A percentile compares a stretch with the other conserved stretches of the same genome.
phyloP scores from a whole-genome alignment of 345 rosid genomes.

The Geranium rotundifolium region DNA sequence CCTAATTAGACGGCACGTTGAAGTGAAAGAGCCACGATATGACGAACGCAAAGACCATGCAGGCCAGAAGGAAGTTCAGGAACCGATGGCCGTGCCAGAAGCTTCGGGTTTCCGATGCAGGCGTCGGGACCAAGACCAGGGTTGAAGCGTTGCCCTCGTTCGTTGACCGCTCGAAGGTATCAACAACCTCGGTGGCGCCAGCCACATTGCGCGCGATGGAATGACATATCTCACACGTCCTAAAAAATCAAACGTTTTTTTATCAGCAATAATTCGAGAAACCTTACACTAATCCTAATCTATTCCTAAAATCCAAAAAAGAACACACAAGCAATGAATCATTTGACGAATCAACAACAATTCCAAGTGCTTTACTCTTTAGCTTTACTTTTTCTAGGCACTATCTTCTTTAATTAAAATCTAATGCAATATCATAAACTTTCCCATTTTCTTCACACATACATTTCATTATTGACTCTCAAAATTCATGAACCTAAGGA shows the following conservation, averaged over 20 bases:
- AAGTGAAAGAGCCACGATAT: conserved; percentile 80
- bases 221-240: conserved; percentile 88
- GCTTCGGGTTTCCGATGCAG: conserved; percentile 43
- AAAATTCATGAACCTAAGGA: too few species aligned
- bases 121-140: conserved; percentile 14
- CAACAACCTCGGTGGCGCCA: conserved; percentile 37
- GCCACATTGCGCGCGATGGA: conserved; percentile 61
- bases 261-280: too few species aligned
- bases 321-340: too few species aligned
- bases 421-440: too few species aligned
- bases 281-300: too few species aligned
- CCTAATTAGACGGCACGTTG: conserved; percentile 29
- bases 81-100: conserved; percentile 81
- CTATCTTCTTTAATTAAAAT: too few species aligned
- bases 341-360: too few species aligned
- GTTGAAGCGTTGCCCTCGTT: conserved; percentile 15
- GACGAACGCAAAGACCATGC: conserved; percentile 66
- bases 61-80: conserved; percentile 61
- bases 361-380: too few species aligned
- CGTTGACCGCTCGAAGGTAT: conserved; percentile 20
- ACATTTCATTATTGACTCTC: too few species aligned
- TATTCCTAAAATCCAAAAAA: too few species aligned
- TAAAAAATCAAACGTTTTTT: conserved; percentile 13
- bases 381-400: too few species aligned
- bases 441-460: too few species aligned